These are phyloP conservation scores for Penicillium verrucosum DNA, from an alignment of 2,329 filamentous ascomycete genomes.

Conservation along the genomic window DNA sequence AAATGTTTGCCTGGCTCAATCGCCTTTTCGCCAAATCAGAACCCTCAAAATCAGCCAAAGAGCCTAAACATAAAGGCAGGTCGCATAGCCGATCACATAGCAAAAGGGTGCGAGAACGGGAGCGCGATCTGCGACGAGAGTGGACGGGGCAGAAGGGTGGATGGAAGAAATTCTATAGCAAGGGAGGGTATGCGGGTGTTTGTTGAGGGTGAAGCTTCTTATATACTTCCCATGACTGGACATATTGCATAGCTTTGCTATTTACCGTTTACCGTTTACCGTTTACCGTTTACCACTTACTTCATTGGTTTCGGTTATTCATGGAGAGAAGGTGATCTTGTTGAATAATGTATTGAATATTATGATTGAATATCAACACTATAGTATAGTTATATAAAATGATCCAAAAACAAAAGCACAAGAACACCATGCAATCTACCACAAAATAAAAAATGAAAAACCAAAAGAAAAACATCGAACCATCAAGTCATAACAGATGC, in stretches of 20 bases:
- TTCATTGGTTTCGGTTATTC: too few species aligned
- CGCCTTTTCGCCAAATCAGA: not conserved
- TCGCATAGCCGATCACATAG: conserved; percentile 1
- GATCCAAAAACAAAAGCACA: not conserved
- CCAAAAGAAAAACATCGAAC: conserved; percentile 6
- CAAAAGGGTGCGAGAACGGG: not conserved
- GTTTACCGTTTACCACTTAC: not conserved
- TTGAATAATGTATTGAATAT: not conserved
- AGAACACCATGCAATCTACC: conserved; percentile 14
- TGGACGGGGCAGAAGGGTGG: conserved; percentile 5
- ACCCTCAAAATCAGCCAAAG: not conserved
- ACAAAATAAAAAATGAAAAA: conserved; percentile 4
- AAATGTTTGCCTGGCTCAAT: not conserved
- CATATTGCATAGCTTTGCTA: not conserved
- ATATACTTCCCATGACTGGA: too few species aligned
- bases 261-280: not conserved
- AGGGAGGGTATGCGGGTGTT: not conserved
- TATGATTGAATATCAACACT: not conserved
- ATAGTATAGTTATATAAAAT: not conserved
- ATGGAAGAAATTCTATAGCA: not conserved
- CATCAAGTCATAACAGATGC: conserved; percentile 20
- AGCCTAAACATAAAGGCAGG: not conserved
- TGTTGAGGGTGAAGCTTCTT: not conserved
- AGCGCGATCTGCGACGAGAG: not conserved
- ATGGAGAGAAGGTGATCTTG: not conserved